A percentile compares a stretch with the other conserved stretches of the same genome.
Evolutionary conservation across 768 basidiomycete species (phyloP).

Genomic region (Phallus indusiatus): DNA sequence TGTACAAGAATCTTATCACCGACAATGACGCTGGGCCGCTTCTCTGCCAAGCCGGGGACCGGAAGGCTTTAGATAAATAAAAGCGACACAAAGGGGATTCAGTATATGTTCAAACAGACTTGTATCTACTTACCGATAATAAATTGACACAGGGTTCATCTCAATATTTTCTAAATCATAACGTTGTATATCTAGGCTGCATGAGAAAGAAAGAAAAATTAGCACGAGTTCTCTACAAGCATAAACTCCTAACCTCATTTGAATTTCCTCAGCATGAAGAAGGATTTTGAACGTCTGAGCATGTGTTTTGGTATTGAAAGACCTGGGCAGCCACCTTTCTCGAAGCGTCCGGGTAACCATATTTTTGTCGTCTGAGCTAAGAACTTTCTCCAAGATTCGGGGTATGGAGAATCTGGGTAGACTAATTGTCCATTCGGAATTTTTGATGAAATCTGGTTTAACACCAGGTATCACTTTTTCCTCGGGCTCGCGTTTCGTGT

Average conservation of each 20-base stretch:
- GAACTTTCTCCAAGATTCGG: background rate
- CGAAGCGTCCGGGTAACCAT: conserved; percentile 15
- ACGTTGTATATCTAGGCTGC: conserved; percentile 19
- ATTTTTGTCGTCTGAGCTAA: conserved; percentile 26
- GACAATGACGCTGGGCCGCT: conserved; percentile 45
- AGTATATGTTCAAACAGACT: too few species aligned
- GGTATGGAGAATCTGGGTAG: background rate
- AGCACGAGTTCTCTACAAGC: background rate
- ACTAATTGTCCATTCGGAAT: background rate
- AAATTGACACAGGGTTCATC: conserved; percentile 5
- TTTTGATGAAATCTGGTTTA: conserved; percentile 9
- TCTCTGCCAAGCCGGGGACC: conserved; percentile 48
- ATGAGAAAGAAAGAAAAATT: background rate
- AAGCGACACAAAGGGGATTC: background rate
- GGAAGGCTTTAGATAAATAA: conserved; percentile 19
- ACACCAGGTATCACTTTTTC: conserved; percentile 17
- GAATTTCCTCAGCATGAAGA: conserved; percentile 46
- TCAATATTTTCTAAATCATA: conserved; percentile 22
- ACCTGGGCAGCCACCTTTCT: conserved; percentile 25
- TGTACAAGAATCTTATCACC: conserved; percentile 37
- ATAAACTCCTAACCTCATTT: conserved; percentile 31
- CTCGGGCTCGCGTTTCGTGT: conserved; percentile 5
- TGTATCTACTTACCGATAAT: conserved; percentile 13
- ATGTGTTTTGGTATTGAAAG: conserved; percentile 31
- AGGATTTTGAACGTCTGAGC: conserved; percentile 39